Base-by-base conservation (phyloP, 805 yeast species). In the Spathaspora gorwiae region DNA sequence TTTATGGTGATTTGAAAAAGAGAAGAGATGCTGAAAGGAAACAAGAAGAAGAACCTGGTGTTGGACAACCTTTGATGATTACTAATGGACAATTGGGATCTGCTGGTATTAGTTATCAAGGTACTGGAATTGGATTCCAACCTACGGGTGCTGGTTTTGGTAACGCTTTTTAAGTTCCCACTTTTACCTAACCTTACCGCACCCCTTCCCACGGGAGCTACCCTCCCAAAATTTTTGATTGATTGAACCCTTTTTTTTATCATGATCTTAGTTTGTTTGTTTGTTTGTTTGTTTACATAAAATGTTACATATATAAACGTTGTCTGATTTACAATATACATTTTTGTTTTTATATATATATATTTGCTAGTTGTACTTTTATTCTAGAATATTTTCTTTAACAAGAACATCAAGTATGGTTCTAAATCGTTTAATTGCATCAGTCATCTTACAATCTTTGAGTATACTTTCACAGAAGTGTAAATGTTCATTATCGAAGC, bases 131-230 rank as follows among this genome's bases (percentile, higher is more conserved):
- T 56, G 86, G 86, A 35, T 77, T 74, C 65, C 87, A 83, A 64
- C 74, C 84, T 46, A 84, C 89, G 32, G 90, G 90, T 44, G 73
- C 80, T 59, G 87, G 86, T 9, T 82, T 84, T 65, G 85, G 88
- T 56, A 81, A 79, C 49, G 69, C 67, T 9, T 67, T 64, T 50
- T 66, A 58, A 19, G 5, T n/a, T n/a, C n/a, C n/a, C n/a, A n/a
- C n/a, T n/a, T n/a, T n/a, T n/a, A n/a, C n/a, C n/a, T n/a, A n/a
- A n/a, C n/a, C n/a, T n/a, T n/a, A n/a, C n/a, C n/a, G n/a, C n/a
- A n/a, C n/a, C n/a, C n/a, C n/a, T n/a, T n/a, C n/a, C n/a, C n/a
- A n/a, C n/a, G n/a, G n/a, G n/a, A n/a, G n/a, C n/a, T n/a, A n/a
- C n/a, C n/a, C n/a, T n/a, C n/a, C n/a, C n/a, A n/a, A n/a, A n/a